These are phyloP conservation scores for Murraya paniculata DNA, from an alignment of 345 rosid genomes.

Conservation along the genomic window DNA sequence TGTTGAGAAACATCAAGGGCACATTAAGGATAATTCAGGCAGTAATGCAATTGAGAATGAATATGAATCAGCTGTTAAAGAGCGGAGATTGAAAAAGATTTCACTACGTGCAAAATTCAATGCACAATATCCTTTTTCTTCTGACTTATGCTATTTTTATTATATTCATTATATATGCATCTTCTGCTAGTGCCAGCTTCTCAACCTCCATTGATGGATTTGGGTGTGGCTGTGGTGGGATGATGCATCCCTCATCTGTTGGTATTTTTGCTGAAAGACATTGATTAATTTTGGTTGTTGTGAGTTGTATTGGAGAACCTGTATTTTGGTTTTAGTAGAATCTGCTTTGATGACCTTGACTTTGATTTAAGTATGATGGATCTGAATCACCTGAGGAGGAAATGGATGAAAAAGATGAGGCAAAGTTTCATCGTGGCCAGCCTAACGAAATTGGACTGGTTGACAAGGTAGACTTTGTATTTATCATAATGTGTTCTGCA, in stretches of 20 bases:
- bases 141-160: too few species aligned
- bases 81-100: not conserved
- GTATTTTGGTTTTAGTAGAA: not conserved
- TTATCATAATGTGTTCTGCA: not conserved
- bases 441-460: slow-evolving; percentile 56
- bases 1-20: slow-evolving; percentile 49
- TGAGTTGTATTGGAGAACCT: not conserved
- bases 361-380: slow-evolving; percentile 49
- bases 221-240: not conserved
- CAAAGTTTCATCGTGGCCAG: slow-evolving; percentile 38
- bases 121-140: too few species aligned
- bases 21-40: slow-evolving; percentile 30
- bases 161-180: too few species aligned
- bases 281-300: too few species aligned
- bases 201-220: not conserved
- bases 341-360: slow-evolving; percentile 50
- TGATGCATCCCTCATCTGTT: not conserved
- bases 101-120: too few species aligned
- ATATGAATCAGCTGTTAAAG: too few species aligned
- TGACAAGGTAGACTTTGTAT: slow-evolving; percentile 59
- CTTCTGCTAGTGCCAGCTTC: too few species aligned
- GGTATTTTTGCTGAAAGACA: too few species aligned
- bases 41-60: slow-evolving; percentile 37
- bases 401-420: slow-evolving; percentile 42
- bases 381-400: slow-evolving; percentile 55